Percentiles rank a stretch among this genome's conserved stretches.
Conservation (phyloP, 768 basidiomycete genomes). For the Phanerochaete carnosa region DNA sequence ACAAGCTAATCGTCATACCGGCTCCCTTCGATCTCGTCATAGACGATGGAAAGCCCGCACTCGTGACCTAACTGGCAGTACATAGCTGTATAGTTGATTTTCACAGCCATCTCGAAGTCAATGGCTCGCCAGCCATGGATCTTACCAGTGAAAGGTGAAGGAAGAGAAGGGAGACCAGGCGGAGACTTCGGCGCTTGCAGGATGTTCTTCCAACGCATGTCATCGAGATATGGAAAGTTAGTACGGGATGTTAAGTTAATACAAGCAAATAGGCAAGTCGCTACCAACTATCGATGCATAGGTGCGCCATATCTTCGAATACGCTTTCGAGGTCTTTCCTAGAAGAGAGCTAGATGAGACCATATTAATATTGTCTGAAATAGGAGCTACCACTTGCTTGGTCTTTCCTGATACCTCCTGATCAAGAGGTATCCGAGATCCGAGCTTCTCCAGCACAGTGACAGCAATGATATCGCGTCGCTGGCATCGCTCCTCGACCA, state of each 20-base stretch:
- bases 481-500: not conserved
- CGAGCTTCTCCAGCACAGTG: not conserved
- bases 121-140: not conserved
- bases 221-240: not conserved
- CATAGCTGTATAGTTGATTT: too few relatives aligned
- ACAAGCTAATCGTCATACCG: too few relatives aligned
- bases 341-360: not conserved
- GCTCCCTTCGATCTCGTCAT: too few relatives aligned
- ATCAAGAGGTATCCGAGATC: not conserved
- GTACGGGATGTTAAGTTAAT: not conserved
- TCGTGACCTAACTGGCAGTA: too few relatives aligned
- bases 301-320: not conserved
- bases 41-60: too few relatives aligned
- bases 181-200: not conserved
- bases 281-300: not conserved
- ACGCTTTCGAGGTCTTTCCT: not conserved
- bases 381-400: not conserved
- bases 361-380: not conserved
- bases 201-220: not conserved
- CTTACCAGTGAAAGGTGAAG: not conserved
- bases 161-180: not conserved
- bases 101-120: not conserved
- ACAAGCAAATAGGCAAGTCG: not conserved
- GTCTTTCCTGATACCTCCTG: not conserved
- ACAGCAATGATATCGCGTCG: not conserved